These are phyloP conservation scores for Mortierella sp. DNA, from an alignment of 371 early-diverging fungal genomes.

Conservation along the genomic window DNA sequence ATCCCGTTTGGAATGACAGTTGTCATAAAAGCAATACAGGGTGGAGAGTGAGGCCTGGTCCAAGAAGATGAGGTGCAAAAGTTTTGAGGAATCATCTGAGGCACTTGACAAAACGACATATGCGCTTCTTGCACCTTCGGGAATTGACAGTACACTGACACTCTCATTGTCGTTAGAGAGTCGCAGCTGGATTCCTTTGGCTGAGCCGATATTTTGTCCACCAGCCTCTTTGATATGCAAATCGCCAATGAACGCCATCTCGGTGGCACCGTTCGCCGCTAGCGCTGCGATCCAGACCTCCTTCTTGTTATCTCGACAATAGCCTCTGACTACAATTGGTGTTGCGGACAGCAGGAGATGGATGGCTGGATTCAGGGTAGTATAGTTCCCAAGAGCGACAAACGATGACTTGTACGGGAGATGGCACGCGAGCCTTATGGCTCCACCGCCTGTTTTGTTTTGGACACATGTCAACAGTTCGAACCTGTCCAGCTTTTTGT, in stretches of 20 bases:
- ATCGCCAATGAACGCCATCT: slow-evolving; percentile 63
- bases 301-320: slow-evolving; percentile 13
- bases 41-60: slow-evolving; percentile 27
- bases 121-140: slow-evolving; percentile 26
- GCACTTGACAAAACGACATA: slow-evolving; percentile 22
- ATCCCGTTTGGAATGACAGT: slow-evolving; percentile 7
- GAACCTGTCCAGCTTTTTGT: slow-evolving; percentile 58
- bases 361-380: slow-evolving; percentile 59
- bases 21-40: slow-evolving; percentile 41
- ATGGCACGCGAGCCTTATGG: slow-evolving; percentile 58
- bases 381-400: slow-evolving; percentile 76
- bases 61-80: slow-evolving; percentile 37
- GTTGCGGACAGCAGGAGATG: slow-evolving; percentile 70
- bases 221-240: slow-evolving; percentile 54
- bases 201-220: slow-evolving; percentile 59
- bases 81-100: not conserved
- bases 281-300: slow-evolving; percentile 80
- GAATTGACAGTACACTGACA: slow-evolving; percentile 20
- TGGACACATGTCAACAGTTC: slow-evolving; percentile 53
- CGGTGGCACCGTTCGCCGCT: slow-evolving; percentile 64
- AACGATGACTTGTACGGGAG: slow-evolving; percentile 75
- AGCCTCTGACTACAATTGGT: slow-evolving; percentile 70
- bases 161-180: slow-evolving; percentile 62
- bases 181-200: slow-evolving; percentile 58
- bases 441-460: slow-evolving; percentile 16